Base-by-base conservation (phyloP, 148 eudicot genomes). In the Oxyria digyna region DNA sequence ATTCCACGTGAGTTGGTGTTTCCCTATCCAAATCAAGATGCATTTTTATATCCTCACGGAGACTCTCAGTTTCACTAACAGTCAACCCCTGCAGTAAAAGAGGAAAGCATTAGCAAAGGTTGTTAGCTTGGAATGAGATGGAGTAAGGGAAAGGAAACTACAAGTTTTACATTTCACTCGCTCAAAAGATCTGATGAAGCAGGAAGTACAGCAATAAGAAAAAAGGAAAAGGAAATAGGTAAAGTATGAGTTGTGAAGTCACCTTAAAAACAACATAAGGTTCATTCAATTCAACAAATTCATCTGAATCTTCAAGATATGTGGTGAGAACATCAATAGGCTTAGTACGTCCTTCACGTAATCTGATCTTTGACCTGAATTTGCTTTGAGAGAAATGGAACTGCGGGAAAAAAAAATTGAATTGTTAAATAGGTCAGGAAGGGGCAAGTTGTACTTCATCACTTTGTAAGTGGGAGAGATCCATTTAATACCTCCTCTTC, bases 311-410 rank as follows among this genome's bases (percentile, higher is more conserved):
- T 79, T 93, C 87, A 40, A 93, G 86, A 79, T 93, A 89, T 78
- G 84, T 90, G 3, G 92, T 81, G 55, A 93, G 90, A 70, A 90
- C 74, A 77, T 93, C 98, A 75, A 93, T 93, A 3, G 98, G 95
- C 81, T 85, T 93, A 23, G 74, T 79, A 64, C 98, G 85, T 24
- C 98, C 98, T 74, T 93, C 96, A 33, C 83, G 81, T 73, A 89
- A 69, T 71, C 96, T 81, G 75, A 93, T 93, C 69, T 77, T 82
- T 42, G 98, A 89, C 80, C 97, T 74, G 63, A 85, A 77, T 74
- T 93, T 90, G 84, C 98, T 93, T 84, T 93, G 98, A 82, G 90
- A 96, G 80, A 93, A 93, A 78, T 90, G 98, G 74, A 93, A 93
- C 95, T 86, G 86, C 70, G 80, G 15, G 67, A 29, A 71, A 29